Percentiles rank a stretch among this genome's conserved stretches.
Conservation (phyloP, 805 yeast genomes). For the Pichia kluyveri region DNA sequence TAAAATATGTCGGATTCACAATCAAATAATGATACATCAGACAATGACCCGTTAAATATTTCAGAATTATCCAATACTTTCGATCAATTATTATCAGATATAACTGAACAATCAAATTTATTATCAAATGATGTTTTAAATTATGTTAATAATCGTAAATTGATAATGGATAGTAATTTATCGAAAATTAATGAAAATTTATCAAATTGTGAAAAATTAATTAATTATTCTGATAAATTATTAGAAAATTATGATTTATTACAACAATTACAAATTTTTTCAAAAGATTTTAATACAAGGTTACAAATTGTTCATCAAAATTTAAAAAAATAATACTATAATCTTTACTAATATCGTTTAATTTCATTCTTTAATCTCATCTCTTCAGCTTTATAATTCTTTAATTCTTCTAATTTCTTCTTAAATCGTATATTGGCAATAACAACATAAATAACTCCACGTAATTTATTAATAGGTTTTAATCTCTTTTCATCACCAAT, state of each 20-base stretch:
- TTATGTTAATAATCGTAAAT: not conserved
- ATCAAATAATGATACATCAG: no score
- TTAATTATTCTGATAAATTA: conserved; percentile 18
- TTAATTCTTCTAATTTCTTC: conserved; percentile 15
- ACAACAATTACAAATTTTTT: conserved; percentile 23
- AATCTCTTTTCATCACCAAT: conserved; percentile 12
- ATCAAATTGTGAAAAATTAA: conserved; percentile 11
- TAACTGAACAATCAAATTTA: conserved; percentile 31
- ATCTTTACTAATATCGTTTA: not conserved
- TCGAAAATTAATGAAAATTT: conserved; percentile 14
- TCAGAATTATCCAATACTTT: conserved; percentile 26
- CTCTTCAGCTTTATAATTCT: conserved; percentile 6
- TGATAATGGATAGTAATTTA: not conserved
- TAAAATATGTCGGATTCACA: no score
- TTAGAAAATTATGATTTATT: conserved; percentile 19
- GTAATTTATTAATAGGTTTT: conserved; percentile 18
- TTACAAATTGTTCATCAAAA: conserved; percentile 15
- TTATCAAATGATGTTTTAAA: not conserved
- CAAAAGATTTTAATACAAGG: conserved; percentile 23
- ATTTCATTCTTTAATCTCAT: conserved; percentile 10
- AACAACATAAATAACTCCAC: conserved; percentile 25
- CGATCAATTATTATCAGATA: conserved; percentile 57
- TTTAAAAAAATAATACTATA: conserved; percentile 7
- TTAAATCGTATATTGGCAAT: conserved; percentile 30
- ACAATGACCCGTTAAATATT: not conserved